A percentile compares a stretch with the other conserved stretches of the same genome.
Conservation (phyloP, 139 green algal genomes). For the Picochlorum sp. region DNA sequence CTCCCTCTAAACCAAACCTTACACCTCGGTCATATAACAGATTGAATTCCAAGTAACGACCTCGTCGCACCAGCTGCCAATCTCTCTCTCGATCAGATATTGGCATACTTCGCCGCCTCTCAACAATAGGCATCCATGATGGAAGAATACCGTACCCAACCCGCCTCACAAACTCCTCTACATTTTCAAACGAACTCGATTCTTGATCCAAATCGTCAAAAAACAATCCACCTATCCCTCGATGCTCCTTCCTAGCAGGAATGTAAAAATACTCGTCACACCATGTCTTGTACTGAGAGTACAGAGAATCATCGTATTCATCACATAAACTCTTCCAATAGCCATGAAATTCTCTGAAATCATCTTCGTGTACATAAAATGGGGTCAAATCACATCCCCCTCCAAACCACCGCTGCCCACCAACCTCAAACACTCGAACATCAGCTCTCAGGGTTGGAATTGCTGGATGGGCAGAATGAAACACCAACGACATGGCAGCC, state of each 20-base stretch:
- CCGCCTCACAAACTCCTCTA: slow-evolving; percentile 50
- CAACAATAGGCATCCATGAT: slow-evolving; percentile 66
- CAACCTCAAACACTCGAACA: slow-evolving; percentile 84
- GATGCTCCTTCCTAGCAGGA: slow-evolving; percentile 81
- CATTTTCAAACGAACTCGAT: slow-evolving; percentile 27
- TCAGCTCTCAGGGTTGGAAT: slow-evolving; percentile 93
- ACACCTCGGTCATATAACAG: slow-evolving; percentile 94
- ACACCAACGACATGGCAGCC: slow-evolving; percentile 87
- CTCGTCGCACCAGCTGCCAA: slow-evolving; percentile 84
- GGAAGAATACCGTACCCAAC: slow-evolving; percentile 59
- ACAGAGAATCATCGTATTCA: slow-evolving; percentile 49
- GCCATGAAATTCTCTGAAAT: slow-evolving; percentile 72
- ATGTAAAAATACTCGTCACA: slow-evolving; percentile 99
- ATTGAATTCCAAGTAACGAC: slow-evolving; percentile 97
- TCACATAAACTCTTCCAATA: slow-evolving; percentile 79
- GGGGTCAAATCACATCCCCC: slow-evolving; percentile 94
- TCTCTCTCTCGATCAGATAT: slow-evolving; percentile 66
- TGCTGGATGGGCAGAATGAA: slow-evolving; percentile 75
- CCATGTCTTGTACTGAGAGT: slow-evolving; percentile 75
- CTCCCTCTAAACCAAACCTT: slow-evolving; percentile 74
- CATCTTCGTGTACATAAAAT: slow-evolving; percentile 71
- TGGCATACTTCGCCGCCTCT: slow-evolving; percentile 11
- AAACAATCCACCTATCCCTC: slow-evolving; percentile 92
- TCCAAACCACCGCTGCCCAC: slow-evolving; percentile 71
- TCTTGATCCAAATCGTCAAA: slow-evolving; percentile 81